Percentiles rank a stretch among this genome's conserved stretches.
phyloP scores from a whole-genome alignment of 2,329 filamentous ascomycete genomes.

The Calonectria hawksworthii region DNA sequence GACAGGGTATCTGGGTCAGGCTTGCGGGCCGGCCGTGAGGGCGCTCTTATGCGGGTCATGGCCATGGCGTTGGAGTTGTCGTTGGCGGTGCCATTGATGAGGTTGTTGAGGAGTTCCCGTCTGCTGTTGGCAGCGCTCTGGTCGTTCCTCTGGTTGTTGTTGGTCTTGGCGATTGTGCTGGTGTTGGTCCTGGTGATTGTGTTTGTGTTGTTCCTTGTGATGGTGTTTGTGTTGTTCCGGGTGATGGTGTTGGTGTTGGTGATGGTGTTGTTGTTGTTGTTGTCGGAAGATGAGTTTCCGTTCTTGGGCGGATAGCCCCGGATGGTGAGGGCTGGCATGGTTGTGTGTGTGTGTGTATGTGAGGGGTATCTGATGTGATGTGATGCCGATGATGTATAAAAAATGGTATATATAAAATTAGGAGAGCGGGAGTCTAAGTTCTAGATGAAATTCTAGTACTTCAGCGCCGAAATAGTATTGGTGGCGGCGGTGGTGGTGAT shows the following conservation, averaged over 20 bases:
- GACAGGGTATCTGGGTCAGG: slow-evolving; percentile 41
- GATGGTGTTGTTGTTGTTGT: slow-evolving; percentile 27
- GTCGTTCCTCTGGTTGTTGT: slow-evolving; percentile 29
- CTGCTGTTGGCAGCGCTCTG: slow-evolving; percentile 28
- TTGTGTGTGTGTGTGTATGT: slow-evolving; percentile 17
- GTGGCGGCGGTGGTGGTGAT: not conserved
- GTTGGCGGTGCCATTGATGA: slow-evolving; percentile 9
- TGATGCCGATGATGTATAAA: not conserved
- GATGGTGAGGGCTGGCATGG: slow-evolving; percentile 44
- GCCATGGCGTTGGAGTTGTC: not conserved
- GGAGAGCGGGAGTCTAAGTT: not conserved
- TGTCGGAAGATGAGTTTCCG: slow-evolving; percentile 35
- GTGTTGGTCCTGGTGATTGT: slow-evolving; percentile 16
- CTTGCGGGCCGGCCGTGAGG: slow-evolving; percentile 38
- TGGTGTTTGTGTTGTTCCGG: slow-evolving; percentile 18
- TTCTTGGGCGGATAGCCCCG: slow-evolving; percentile 42
- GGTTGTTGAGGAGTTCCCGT: slow-evolving; percentile 11
- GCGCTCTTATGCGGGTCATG: slow-evolving; percentile 32
- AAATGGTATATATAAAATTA: not conserved
- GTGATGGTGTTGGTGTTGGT: slow-evolving; percentile 19
- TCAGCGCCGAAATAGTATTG: not conserved
- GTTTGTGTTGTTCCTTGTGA: not conserved
- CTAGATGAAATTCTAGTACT: slow-evolving; percentile 6
- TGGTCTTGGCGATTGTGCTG: not conserved
- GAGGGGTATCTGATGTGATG: not conserved